Evolutionary conservation across 495 filamentous ascomycete genomes (phyloP).

Genomic region (Pseudotulostoma volvatum): DNA sequence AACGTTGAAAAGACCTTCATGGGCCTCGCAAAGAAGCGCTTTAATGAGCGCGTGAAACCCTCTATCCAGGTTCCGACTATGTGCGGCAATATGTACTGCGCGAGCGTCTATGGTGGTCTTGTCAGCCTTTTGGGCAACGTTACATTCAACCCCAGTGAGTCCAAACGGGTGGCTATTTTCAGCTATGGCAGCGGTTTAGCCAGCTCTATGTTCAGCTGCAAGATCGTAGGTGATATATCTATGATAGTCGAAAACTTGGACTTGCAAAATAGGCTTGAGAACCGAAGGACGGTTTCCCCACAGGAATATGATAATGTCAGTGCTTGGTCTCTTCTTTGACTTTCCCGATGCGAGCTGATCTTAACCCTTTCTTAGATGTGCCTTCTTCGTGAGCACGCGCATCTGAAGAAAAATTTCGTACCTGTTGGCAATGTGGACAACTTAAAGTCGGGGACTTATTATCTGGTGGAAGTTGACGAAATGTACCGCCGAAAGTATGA

Average conservation of each 20-base stretch:
- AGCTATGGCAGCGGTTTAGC: constrained; percentile 91
- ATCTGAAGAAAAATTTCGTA: constrained; percentile 79
- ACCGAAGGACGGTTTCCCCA: constrained; percentile 56
- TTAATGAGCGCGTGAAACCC: constrained; percentile 73
- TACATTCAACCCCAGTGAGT: constrained; percentile 48
- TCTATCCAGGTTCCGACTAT: constrained; percentile 74
- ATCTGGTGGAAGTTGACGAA: constrained; percentile 75
- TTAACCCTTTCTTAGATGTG: constrained; percentile 51
- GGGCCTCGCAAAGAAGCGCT: constrained; percentile 88
- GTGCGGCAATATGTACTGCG: constrained; percentile 99
- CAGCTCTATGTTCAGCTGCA: constrained; percentile 75
- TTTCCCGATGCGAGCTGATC: background rate
- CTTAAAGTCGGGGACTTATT: constrained; percentile 70
- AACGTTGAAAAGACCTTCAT: constrained; percentile 95
- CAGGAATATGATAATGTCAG: constrained; percentile 75
- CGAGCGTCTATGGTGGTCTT: constrained; percentile 79
- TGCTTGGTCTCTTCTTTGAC: background rate
- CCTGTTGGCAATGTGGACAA: constrained; percentile 63
- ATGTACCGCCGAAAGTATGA: constrained; percentile 88
- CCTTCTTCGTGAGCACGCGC: constrained; percentile 79
- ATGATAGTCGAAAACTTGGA: constrained; percentile 63
- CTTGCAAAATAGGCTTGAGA: constrained; percentile 58
- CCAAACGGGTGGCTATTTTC: constrained; percentile 84
- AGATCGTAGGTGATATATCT: constrained; percentile 61
- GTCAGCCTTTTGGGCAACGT: constrained; percentile 61